phyloP scores from a whole-genome alignment of 805 yeast species.

The Hanseniaspora pseudoguilliermondii region DNA sequence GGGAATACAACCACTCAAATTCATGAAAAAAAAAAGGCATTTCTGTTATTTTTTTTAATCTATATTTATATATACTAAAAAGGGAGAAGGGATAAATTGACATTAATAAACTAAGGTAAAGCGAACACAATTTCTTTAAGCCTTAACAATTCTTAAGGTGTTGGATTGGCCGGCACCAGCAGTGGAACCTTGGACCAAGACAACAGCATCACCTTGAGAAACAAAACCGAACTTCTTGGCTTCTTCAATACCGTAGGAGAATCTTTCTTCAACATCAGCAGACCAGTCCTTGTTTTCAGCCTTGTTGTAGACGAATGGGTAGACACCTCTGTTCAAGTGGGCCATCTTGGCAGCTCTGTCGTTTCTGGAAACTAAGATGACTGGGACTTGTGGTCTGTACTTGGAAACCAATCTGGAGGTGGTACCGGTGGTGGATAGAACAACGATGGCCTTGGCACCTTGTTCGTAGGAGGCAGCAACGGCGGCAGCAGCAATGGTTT shows the following conservation, averaged over 20 bases:
- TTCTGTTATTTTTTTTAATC: not conserved
- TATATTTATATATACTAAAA: too few species aligned
- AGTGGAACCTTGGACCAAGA: slow-evolving; percentile 97
- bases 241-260: slow-evolving; percentile 82
- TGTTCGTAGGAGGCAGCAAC: slow-evolving; percentile 94
- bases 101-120: not conserved
- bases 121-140: slow-evolving; percentile 30
- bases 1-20: too few species aligned
- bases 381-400: slow-evolving; percentile 95
- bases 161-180: slow-evolving; percentile 98
- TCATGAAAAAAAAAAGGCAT: too few species aligned
- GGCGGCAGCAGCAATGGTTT: slow-evolving; percentile 94
- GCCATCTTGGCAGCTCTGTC: slow-evolving; percentile 84
- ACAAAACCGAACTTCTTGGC: slow-evolving; percentile 79
- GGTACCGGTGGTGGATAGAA: slow-evolving; percentile 85
- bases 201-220: slow-evolving; percentile 74
- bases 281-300: slow-evolving; percentile 67
- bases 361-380: slow-evolving; percentile 96
- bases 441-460: slow-evolving; percentile 91
- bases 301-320: slow-evolving; percentile 78
- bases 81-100: too few species aligned
- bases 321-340: slow-evolving; percentile 96
- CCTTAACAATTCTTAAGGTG: slow-evolving; percentile 85
- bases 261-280: slow-evolving; percentile 89
- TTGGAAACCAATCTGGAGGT: slow-evolving; percentile 94